These are phyloP conservation scores for Bryoerythrophyllum caledonicum DNA, from an alignment of 225 moss, liverwort and hornwort genomes.

Conservation along the genomic window DNA sequence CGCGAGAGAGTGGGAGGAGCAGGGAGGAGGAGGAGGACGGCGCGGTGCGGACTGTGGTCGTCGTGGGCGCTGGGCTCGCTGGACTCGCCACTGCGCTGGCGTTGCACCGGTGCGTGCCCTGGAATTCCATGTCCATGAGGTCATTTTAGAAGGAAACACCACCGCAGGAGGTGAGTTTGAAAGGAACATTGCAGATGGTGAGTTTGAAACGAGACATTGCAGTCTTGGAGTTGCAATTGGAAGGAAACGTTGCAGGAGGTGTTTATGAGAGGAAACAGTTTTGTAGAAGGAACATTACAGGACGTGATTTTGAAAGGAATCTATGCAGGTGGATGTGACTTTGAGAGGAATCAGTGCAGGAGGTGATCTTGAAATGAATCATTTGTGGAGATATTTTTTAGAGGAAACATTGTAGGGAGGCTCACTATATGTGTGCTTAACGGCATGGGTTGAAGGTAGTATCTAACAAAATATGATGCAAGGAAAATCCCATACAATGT, in stretches of 20 bases:
- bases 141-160: not conserved
- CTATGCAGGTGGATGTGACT: not conserved
- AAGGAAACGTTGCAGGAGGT: not conserved
- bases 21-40: conserved; percentile 14
- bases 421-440: no score
- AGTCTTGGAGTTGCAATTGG: not conserved
- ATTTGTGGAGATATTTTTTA: not conserved
- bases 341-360: not conserved
- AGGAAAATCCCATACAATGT: no score
- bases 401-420: not conserved
- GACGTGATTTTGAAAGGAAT: not conserved
- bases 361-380: not conserved
- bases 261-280: not conserved
- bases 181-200: not conserved
- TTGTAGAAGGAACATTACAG: not conserved
- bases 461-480: no score
- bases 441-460: no score
- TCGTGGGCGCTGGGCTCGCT: conserved; percentile 56
- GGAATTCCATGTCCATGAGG: not conserved
- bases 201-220: not conserved
- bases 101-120: conserved; percentile 38
- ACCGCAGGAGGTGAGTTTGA: not conserved
- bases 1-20: conserved; percentile 24
- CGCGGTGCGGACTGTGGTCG: conserved; percentile 44
- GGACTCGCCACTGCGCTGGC: conserved; percentile 62